Percentiles rank a stretch among this genome's conserved stretches.
phyloP scores from a whole-genome alignment of 2,329 filamentous ascomycete species.

The Rhynchosporium graminicola region DNA sequence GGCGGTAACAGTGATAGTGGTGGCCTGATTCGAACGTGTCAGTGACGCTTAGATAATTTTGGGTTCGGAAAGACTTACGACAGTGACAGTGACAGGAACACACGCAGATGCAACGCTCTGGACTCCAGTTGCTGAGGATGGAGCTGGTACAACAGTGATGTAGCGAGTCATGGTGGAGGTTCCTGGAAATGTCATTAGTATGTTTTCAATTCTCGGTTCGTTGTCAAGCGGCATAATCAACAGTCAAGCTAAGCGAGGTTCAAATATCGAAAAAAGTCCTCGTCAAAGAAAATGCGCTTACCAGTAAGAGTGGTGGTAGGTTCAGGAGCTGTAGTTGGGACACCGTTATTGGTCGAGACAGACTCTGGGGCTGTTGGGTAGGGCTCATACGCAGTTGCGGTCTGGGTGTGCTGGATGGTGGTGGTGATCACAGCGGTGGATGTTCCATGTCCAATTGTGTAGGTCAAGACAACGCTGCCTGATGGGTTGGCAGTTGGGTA shows the following conservation, averaged over 20 bases:
- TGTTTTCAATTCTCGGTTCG: not conserved
- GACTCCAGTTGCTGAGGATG: constrained; percentile 3
- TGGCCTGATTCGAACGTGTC: constrained; percentile 19
- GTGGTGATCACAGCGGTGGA: constrained; percentile 49
- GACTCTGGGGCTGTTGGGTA: constrained; percentile 10
- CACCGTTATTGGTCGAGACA: constrained; percentile 17
- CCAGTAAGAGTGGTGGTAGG: constrained; percentile 25
- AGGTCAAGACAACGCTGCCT: constrained; percentile 40
- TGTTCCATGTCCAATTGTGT: constrained; percentile 44
- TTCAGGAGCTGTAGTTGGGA: constrained; percentile 8
- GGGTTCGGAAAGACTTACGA: constrained; percentile 28
- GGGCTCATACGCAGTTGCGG: constrained; percentile 36
- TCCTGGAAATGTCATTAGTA: not conserved
- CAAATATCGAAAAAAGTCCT: no score
- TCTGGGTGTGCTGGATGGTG: constrained; percentile 46
- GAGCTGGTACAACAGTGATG: constrained; percentile 23
- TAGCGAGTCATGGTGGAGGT: constrained; percentile 27
- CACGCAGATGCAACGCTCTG: constrained; percentile 20
- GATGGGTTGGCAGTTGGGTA: constrained; percentile 16
- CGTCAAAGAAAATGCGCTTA: not conserved
- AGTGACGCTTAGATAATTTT: not conserved
- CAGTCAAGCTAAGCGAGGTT: not conserved
- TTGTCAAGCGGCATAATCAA: not conserved
- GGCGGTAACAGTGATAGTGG: constrained; percentile 11
- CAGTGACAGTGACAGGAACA: constrained; percentile 38